Evolutionary conservation across 2,329 filamentous ascomycete genomes (phyloP).

Genomic region (Emericellopsis cladophorae): DNA sequence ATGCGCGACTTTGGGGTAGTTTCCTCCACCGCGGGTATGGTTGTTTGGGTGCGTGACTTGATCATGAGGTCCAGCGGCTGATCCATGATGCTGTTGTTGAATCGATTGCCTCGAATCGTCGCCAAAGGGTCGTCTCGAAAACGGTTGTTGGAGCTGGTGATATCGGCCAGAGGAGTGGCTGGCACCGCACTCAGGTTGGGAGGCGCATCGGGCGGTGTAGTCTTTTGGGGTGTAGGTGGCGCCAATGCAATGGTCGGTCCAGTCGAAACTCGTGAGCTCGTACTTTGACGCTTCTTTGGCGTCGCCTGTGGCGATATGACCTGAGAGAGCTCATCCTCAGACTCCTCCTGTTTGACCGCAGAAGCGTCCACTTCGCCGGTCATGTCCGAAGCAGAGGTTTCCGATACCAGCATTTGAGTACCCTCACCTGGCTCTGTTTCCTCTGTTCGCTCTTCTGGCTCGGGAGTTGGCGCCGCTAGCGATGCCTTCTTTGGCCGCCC

Average conservation of each 20-base stretch:
- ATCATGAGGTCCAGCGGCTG: constrained; percentile 89
- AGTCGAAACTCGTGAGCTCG: constrained; percentile 25
- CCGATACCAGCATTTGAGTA: background rate
- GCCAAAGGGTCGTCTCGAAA: constrained; percentile 13
- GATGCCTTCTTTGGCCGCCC: constrained; percentile 29
- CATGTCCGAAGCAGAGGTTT: background rate
- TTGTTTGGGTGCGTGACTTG: constrained; percentile 64
- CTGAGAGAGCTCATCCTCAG: constrained; percentile 32
- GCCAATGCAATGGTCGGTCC: constrained; percentile 22
- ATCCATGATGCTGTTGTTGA: constrained; percentile 68
- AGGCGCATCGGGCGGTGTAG: constrained; percentile 40
- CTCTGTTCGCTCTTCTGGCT: constrained; percentile 1
- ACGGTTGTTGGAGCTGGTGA: constrained; percentile 49
- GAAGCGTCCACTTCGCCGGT: background rate
- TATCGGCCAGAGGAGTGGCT: constrained; percentile 55
- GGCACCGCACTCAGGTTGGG: constrained; percentile 20
- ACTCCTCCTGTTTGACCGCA: constrained; percentile 1
- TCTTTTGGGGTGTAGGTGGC: constrained; percentile 34
- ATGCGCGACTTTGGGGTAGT: constrained; percentile 71
- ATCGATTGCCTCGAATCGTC: constrained; percentile 57
- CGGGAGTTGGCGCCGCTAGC: constrained; percentile 9
- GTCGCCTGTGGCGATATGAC: constrained; percentile 3
- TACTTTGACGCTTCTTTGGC: constrained; percentile 7
- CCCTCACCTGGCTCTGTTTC: constrained; percentile 30
- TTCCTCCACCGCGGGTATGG: constrained; percentile 58